Evolutionary conservation across 805 yeast genomes (phyloP), one percentile per base, ranked within the genome.

Genomic region (Geotrichum ghanense): DNA sequence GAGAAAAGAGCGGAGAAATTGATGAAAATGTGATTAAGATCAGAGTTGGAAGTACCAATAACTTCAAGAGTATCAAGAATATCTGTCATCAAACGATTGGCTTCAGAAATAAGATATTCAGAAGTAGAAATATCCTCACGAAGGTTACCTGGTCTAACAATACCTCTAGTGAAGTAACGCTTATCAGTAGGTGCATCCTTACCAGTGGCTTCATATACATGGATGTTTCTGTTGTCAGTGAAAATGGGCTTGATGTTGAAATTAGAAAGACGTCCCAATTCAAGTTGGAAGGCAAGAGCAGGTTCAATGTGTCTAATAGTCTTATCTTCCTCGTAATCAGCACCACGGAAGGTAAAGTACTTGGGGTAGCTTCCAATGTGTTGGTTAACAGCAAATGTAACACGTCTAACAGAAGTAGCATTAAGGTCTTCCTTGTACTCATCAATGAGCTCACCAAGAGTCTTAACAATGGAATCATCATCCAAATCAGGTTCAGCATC

Each of bases 291-390:
- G 45, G 98, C 97, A 59, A 90, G 74, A 39, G 97, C 96, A 21
- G 99, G 99, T 67, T 92, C 97, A 56, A 92, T 88, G 64, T 92
- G 97, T 72, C 99, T 88, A 64, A 92, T 84, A 19, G 89, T 89
- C 67, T 81, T 79, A 70, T 92, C 95, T 70, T 92, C 99, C 27
- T 57, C 59, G 63, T 83, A 92, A 31, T 74, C 74, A 45, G 95
- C 95, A 51, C 90, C 95, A 60, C 84, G 85, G 76, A 86, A 92
- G 34, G 97, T 92, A 72, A 81, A 92, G 72, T 90, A 92, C 66
- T 83, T 85, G 57, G 98, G 98, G 67, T 90, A 89, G 44, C 83
- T 64, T 53, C 97, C 97, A 58, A 79, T 79, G 46, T 73, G 75
- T 63, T 80, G 79, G 51, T 95, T 95, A 56, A 92, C 73, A 50